Conservation (phyloP, 441 rosid species). For the Croton laevigatus region DNA sequence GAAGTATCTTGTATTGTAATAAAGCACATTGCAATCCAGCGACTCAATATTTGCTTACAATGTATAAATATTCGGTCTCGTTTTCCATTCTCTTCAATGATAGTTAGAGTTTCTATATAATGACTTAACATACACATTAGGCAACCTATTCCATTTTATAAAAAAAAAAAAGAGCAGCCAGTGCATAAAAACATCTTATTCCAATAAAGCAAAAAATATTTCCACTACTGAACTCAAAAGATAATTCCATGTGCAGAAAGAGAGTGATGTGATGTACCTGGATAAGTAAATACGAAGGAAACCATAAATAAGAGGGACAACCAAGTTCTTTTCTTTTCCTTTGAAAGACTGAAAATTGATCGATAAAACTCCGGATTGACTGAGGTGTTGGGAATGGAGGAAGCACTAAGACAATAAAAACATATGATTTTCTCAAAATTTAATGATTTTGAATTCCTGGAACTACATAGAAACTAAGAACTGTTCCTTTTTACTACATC, state of each 20-base stretch:
- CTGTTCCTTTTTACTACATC: too few species aligned
- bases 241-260: too few species aligned
- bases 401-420: constrained; percentile 64
- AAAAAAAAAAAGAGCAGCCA: too few species aligned
- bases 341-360: constrained; percentile 52
- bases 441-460: constrained; percentile 22
- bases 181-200: too few species aligned
- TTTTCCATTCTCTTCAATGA: too few species aligned
- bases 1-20: background rate
- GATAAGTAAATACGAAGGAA: constrained; percentile 50
- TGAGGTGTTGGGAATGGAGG: constrained; percentile 73
- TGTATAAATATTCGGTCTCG: too few species aligned
- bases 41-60: background rate
- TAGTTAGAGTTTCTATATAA: too few species aligned
- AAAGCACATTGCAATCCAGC: background rate
- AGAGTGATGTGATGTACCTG: constrained; percentile 50
- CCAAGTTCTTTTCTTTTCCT: constrained; percentile 54
- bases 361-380: constrained; percentile 66
- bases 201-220: constrained; percentile 37
- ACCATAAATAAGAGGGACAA: constrained; percentile 83
- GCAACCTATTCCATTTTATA: too few species aligned
- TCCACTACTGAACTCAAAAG: too few species aligned
- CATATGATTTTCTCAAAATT: constrained; percentile 1
- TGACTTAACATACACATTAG: too few species aligned
- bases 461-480: constrained; percentile 13